Evolutionary conservation across 345 rosid genomes (phyloP), one percentile per base, ranked within the genome.

Genomic region (Moringa oleifera): DNA sequence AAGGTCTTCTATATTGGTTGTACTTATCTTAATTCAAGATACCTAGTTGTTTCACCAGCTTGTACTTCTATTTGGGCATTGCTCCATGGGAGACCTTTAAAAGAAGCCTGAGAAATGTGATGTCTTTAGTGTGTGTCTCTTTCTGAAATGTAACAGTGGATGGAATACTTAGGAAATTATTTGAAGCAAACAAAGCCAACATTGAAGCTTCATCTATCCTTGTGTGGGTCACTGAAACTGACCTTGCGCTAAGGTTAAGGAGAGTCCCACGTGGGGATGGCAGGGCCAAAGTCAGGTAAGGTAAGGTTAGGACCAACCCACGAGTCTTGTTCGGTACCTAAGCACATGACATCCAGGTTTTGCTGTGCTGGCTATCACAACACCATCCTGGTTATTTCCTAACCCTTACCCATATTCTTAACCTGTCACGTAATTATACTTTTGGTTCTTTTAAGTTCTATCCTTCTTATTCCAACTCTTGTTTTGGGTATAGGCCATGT

Each of bases 341-440:
- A 76, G 84, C 85, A 82, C 83, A 75, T 82, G 87, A 71, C 49
- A 25, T 71, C 55, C 85, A 80, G 85, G 67, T 71, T 78, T 52
- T 63, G 59, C 71, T 68, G 47, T 52, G 75, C 77, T 80, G 71
- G 69, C 46, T 60, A 5, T 58, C 77, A 73, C 74, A 61, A 61
- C 46, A 31, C 57, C 37, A 7, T 45, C 25, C 52, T 58, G 47
- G 20, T 64, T 15, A 22, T 25, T 33, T 46, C 23, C 28, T 55
- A 20, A 3, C 15, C 55, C 45, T 28, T 20, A 11, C 15, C 50
- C 33, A 46, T 31, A 2, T 51, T 19, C 58, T 56, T 25, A 33
- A 23, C 58, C 20, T 64, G 33, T 59, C 69, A 64, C 59, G 2
- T 51, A 36, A 33, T 45, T 46, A 20, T 47, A 20, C 51, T 20